Base-by-base conservation (phyloP, 768 basidiomycete genomes). In the Phylloporus sp. region DNA sequence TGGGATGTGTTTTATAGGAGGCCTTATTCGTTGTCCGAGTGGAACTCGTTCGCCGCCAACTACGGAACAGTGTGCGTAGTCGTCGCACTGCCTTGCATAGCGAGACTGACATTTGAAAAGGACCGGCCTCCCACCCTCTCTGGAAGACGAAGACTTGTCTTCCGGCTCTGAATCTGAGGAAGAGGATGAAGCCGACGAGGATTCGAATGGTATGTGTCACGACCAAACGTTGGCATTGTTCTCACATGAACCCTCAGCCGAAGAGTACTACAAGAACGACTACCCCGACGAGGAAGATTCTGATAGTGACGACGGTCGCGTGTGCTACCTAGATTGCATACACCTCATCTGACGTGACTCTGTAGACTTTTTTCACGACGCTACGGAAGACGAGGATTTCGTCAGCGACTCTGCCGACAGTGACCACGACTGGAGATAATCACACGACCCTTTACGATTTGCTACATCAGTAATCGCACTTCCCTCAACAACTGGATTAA, bases 1-100 rank as follows among this genome's bases (percentile, higher is more conserved):
- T 90, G 83, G 80, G 88, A 90, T 57, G 78, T 90, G 18, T 90
- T 89, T 59, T 89, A 87, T 55, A 84, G 84, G 52, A 73, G 81
- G 20, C 81, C 82, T 0, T 73, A 74, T 17, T 74, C 79, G 10
- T 62, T 79, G 32, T 72, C 72, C 15, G 81, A 84, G 63, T 81
- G 82, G 75, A 78, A 78, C 44, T 72, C 76, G 17, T 71, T 70
- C 7, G 71, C 71, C 2, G 77, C 78, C 6, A 75, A 75, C 37
- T 67, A 85, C 44, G 88, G 75, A 17, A 88, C 79, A 0, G 58
- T 86, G 86, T 90, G 62, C 41, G 78, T 66, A 21, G 8, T 24
- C 28, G 40, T 34, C 34, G 15, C 27, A 48, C 21, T 17, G 9
- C 4, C 7, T 36, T 17, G 0, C 4, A 15, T 24, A 11, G 8